A percentile compares a stretch with the other conserved stretches of the same genome.
Evolutionary conservation across 2,329 filamentous ascomycete genomes (phyloP).

Genomic region (Westerdykella ornata): DNA sequence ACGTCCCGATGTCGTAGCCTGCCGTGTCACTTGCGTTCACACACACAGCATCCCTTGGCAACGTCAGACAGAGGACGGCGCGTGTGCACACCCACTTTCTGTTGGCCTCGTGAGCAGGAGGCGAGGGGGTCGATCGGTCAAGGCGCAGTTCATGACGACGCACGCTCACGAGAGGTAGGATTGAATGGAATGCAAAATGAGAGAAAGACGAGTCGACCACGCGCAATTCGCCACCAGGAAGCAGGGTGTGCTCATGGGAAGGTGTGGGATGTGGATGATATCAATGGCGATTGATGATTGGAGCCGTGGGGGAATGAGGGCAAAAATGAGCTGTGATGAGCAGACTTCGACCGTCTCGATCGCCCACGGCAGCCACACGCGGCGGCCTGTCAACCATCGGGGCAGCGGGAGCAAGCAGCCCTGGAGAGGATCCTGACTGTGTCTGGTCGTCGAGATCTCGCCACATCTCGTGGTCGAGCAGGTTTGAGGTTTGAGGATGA

Average conservation of each 20-base stretch:
- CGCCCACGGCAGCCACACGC: background rate
- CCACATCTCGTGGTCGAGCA: too few relatives aligned
- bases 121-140: background rate
- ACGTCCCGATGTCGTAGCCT: background rate
- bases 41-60: background rate
- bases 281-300: background rate
- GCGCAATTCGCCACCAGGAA: background rate
- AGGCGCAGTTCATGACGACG: slow-evolving; percentile 6
- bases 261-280: too few relatives aligned
- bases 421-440: too few relatives aligned
- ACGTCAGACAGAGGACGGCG: background rate
- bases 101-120: slow-evolving; percentile 5
- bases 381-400: background rate
- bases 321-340: slow-evolving; percentile 1
- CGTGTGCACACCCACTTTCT: background rate
- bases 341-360: background rate
- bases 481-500: too few relatives aligned
- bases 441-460: too few relatives aligned
- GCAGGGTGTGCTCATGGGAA: too few relatives aligned
- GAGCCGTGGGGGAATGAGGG: background rate
- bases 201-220: background rate
- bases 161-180: background rate
- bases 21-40: background rate
- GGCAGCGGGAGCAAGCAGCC: too few relatives aligned
- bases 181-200: slow-evolving; percentile 4